A percentile compares a stretch with the other conserved stretches of the same genome.
phyloP scores from a whole-genome alignment of 2,329 filamentous ascomycete species.

The Ophiostoma himal-ulmi region DNA sequence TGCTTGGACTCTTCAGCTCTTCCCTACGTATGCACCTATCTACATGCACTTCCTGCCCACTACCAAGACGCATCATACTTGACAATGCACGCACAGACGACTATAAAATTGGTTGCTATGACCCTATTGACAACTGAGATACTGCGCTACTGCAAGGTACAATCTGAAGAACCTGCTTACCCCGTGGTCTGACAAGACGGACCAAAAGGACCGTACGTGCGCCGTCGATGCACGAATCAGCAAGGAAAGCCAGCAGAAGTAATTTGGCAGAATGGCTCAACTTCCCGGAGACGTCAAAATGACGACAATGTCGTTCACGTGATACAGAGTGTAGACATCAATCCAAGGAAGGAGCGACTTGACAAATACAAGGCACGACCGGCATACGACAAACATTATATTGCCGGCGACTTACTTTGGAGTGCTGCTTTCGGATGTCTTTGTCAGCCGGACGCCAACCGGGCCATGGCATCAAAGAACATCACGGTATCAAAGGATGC shows the following conservation, averaged over 20 bases:
- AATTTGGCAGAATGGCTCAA: background rate
- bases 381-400: background rate
- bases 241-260: background rate
- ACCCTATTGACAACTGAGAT: background rate
- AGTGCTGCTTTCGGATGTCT: background rate
- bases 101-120: conserved; percentile 3
- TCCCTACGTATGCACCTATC: background rate
- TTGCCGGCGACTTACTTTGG: background rate
- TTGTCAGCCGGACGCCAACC: background rate
- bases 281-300: background rate
- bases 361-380: no score
- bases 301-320: background rate
- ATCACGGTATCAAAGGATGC: background rate
- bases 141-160: conserved; percentile 7
- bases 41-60: background rate
- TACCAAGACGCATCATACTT: background rate
- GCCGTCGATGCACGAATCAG: background rate
- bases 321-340: background rate
- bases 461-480: background rate
- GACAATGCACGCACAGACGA: conserved; percentile 3
- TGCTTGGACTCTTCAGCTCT: background rate
- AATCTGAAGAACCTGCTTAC: background rate
- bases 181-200: background rate
- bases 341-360: background rate
- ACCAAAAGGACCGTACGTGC: background rate